phyloP scores from a whole-genome alignment of 768 basidiomycete genomes.

The Dacryopinax primogenitus region DNA sequence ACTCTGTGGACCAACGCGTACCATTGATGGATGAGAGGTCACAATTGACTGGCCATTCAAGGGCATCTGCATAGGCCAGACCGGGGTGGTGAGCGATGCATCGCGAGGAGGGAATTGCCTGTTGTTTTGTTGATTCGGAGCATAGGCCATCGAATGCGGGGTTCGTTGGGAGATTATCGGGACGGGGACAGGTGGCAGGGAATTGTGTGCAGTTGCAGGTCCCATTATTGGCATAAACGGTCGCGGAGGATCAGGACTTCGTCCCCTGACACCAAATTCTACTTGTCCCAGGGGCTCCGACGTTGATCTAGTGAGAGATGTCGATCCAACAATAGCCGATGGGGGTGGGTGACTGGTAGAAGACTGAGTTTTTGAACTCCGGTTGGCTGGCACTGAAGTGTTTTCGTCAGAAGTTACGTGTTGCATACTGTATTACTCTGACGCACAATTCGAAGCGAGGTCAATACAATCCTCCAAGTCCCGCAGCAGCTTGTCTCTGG shows the following conservation, averaged over 20 bases:
- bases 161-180: neutral
- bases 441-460: constrained; percentile 61
- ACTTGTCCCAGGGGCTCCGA: neutral
- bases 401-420: neutral
- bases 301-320: neutral
- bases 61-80: neutral
- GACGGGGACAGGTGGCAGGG: neutral
- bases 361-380: neutral
- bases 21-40: neutral
- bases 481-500: constrained; percentile 48
- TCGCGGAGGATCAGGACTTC: neutral
- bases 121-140: neutral
- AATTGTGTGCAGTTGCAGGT: neutral
- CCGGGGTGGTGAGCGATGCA: neutral
- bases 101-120: neutral
- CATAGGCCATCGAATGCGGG: neutral
- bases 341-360: neutral
- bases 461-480: constrained; percentile 77
- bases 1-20: neutral
- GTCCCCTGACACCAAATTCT: neutral
- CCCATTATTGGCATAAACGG: neutral
- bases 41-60: neutral
- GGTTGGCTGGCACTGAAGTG: neutral
- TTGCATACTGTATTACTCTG: no score
- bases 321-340: neutral